Base-by-base conservation (phyloP, 2,329 filamentous ascomycete species). In the Lecanosticta acicola region DNA sequence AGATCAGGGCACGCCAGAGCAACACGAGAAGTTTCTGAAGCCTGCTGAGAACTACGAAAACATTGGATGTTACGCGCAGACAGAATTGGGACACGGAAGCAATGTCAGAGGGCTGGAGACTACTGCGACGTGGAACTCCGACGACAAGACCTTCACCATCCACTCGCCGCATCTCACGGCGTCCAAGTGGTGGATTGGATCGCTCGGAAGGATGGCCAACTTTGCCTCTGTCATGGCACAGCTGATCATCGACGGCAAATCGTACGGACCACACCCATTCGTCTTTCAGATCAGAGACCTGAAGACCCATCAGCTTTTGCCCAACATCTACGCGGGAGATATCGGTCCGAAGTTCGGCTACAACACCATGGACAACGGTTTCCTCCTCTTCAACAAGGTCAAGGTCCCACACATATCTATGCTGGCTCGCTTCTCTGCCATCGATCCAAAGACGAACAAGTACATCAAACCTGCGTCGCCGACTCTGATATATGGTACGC, bases 181-280 rank as follows among this genome's bases (percentile, higher is more conserved):
- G 0, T 84, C 83, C 26, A 91, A 91, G 63, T 91, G 85, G 85
- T 90, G 86, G 86, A 88, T 88, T 57, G 86, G 86, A 1, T 85
- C 84, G 9, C 74, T 90, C 3, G 86, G 85, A 41, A 76, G 83
- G 57, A 83, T 82, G 2, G 85, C 86, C 36, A 90, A 87, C 62
- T 76, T 87, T 60, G 85, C 85, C 1, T 80, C 87, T 2, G 84
- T 90, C 3, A 87, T 90, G 75, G 85, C 86, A 0, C 85, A 89
- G 66, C 73, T 90, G 20, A 77, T 82, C 51, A 76, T 88, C 50
- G 70, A 72, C 49, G 84, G 83, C 55, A 85, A 84, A 67, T 69
- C 73, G 14, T 81, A 81, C 54, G 85, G 86, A 0, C 85, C 85
- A 32, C 85, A 90, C 59, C 84, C 85, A 1, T 90, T 91, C 60